Percentiles rank a stretch among this genome's conserved stretches.
phyloP scores from a whole-genome alignment of 2,329 filamentous ascomycete genomes.

The Exophiala spinifera region DNA sequence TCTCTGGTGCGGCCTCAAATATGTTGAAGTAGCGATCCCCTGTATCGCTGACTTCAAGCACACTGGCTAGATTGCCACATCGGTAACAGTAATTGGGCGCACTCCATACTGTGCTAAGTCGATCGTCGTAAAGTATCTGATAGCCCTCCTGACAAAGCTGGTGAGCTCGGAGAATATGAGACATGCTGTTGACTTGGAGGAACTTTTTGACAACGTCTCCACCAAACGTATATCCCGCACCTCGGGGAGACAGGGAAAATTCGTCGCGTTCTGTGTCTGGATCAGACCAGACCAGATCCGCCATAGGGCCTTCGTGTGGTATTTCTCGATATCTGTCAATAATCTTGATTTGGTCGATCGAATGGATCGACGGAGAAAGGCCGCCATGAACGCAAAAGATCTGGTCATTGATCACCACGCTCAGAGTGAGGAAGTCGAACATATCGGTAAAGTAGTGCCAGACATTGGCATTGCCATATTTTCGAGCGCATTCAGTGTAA shows the following conservation, averaged over 20 bases:
- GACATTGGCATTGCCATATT: slow-evolving; percentile 97
- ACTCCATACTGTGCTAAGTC: slow-evolving; percentile 94
- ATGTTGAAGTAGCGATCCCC: slow-evolving; percentile 97
- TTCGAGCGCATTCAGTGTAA: slow-evolving; percentile 95
- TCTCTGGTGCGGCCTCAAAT: slow-evolving; percentile 94
- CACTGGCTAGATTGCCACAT: slow-evolving; percentile 95
- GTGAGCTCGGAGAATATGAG: slow-evolving; percentile 94
- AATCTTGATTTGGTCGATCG: slow-evolving; percentile 98
- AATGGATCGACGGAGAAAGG: slow-evolving; percentile 86
- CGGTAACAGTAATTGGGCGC: slow-evolving; percentile 94
- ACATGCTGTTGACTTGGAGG: slow-evolving; percentile 94
- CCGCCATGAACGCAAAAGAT: slow-evolving; percentile 99
- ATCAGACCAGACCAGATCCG: slow-evolving; percentile 98
- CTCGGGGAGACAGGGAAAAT: slow-evolving; percentile 88
- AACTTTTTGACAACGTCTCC: slow-evolving; percentile 98
- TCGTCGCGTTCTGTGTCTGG: slow-evolving; percentile 97
- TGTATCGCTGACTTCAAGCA: slow-evolving; percentile 89
- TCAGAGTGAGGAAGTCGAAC: slow-evolving; percentile 97
- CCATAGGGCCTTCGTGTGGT: slow-evolving; percentile 97
- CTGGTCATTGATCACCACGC: slow-evolving; percentile 96
- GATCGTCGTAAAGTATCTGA: slow-evolving; percentile 93
- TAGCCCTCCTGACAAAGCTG: slow-evolving; percentile 98
- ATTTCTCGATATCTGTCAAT: slow-evolving; percentile 99
- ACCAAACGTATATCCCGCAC: slow-evolving; percentile 95
- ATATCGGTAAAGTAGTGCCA: slow-evolving; percentile 99